Evolutionary conservation across 1,139 yeast species (phyloP).

Genomic region (Scheffersomyces insectosa): DNA sequence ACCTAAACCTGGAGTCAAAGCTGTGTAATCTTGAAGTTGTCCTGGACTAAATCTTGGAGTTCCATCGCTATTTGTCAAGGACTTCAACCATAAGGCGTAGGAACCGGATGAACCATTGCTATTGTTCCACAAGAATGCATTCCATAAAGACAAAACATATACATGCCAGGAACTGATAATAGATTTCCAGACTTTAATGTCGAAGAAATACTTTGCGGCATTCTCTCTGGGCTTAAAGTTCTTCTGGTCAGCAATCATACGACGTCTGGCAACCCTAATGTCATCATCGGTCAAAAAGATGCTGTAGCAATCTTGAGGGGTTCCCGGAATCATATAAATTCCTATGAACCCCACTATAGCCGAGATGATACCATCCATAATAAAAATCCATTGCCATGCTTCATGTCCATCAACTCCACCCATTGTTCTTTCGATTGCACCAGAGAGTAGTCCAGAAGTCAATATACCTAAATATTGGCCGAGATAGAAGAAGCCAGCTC

Average conservation of each 20-base stretch:
- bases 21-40: slow-evolving; percentile 40
- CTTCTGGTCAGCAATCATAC: slow-evolving; percentile 50
- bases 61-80: slow-evolving; percentile 29
- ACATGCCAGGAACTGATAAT: slow-evolving; percentile 58
- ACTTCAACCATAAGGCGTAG: slow-evolving; percentile 49
- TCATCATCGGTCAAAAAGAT: slow-evolving; percentile 64
- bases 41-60: slow-evolving; percentile 29
- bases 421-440: slow-evolving; percentile 53
- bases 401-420: slow-evolving; percentile 50
- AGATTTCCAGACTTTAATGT: slow-evolving; percentile 47
- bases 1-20: slow-evolving; percentile 48
- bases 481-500: slow-evolving; percentile 58
- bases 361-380: slow-evolving; percentile 65
- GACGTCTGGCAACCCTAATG: slow-evolving; percentile 57
- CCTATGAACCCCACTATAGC: slow-evolving; percentile 63
- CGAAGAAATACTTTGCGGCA: slow-evolving; percentile 22
- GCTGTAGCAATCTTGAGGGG: slow-evolving; percentile 61
- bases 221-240: slow-evolving; percentile 30
- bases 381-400: slow-evolving; percentile 77
- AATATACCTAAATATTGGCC: slow-evolving; percentile 63
- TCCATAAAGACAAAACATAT: slow-evolving; percentile 52
- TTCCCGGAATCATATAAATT: slow-evolving; percentile 64
- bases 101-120: slow-evolving; percentile 48
- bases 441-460: slow-evolving; percentile 64
- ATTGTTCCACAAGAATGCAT: slow-evolving; percentile 66